These are phyloP conservation scores for Lactifluus volemus DNA, from an alignment of 768 basidiomycete genomes.

Conservation along the genomic window DNA sequence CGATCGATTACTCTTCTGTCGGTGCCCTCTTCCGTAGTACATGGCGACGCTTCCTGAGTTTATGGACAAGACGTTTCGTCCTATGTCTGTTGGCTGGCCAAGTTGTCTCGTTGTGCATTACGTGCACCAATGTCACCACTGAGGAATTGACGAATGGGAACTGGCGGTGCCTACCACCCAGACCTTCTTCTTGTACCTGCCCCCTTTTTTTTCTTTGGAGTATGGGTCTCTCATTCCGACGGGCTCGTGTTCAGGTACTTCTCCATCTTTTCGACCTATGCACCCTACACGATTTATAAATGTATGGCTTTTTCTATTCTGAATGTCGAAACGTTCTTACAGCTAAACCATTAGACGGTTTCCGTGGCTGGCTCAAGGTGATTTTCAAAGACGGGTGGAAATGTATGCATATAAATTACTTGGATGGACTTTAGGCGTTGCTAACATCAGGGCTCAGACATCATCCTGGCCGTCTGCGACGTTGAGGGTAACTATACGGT, in stretches of 20 bases:
- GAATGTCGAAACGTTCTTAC: background rate
- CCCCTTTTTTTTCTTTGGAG: background rate
- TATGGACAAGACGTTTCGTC: slow-evolving; percentile 72
- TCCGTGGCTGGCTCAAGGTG: slow-evolving; percentile 74
- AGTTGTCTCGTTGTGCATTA: slow-evolving; percentile 79
- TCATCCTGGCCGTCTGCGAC: slow-evolving; percentile 70
- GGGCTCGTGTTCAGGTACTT: slow-evolving; percentile 51
- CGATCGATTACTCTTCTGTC: slow-evolving; percentile 58
- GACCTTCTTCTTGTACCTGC: slow-evolving; percentile 69
- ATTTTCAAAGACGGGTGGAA: slow-evolving; percentile 76
- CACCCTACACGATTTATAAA: slow-evolving; percentile 83
- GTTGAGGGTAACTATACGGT: slow-evolving; percentile 87
- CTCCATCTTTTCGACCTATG: slow-evolving; percentile 64
- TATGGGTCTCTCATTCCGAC: background rate
- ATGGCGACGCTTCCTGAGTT: slow-evolving; percentile 53
- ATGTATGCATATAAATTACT: slow-evolving; percentile 39
- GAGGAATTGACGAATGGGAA: slow-evolving; percentile 62
- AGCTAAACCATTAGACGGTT: slow-evolving; percentile 47
- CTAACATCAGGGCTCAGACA: slow-evolving; percentile 37
- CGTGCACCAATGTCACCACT: slow-evolving; percentile 81
- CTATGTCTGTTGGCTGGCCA: slow-evolving; percentile 70
- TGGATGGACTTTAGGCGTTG: background rate
- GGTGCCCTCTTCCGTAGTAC: slow-evolving; percentile 45
- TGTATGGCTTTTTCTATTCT: slow-evolving; percentile 39
- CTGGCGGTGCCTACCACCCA: slow-evolving; percentile 77